These are phyloP conservation scores for Lentinula guzmanii DNA, from an alignment of 768 basidiomycete species.

Conservation along the genomic window DNA sequence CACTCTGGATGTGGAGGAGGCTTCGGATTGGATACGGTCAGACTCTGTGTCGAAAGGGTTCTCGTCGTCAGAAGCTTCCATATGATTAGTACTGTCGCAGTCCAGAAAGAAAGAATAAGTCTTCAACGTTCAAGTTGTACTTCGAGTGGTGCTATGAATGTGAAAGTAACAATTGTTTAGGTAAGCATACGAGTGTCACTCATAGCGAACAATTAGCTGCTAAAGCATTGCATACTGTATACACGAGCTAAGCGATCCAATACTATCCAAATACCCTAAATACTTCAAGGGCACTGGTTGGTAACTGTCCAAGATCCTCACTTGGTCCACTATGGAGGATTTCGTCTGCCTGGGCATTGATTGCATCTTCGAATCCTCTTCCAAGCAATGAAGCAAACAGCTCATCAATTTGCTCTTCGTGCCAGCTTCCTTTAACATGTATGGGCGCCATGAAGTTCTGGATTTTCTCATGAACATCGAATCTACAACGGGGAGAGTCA, in stretches of 20 bases:
- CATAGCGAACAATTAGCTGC: too few relatives aligned
- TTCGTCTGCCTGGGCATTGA: conserved; percentile 18
- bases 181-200: background rate
- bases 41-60: conserved; percentile 55
- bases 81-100: conserved; percentile 8
- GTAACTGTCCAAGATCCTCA: conserved; percentile 9
- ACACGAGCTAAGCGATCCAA: too few relatives aligned
- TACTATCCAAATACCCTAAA: conserved; percentile 58
- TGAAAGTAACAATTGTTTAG: background rate
- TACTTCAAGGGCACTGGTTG: conserved; percentile 17
- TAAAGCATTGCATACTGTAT: too few relatives aligned
- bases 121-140: background rate
- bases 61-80: conserved; percentile 57
- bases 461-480: conserved; percentile 92
- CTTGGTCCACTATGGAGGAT: conserved; percentile 10
- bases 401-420: conserved; percentile 95
- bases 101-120: background rate
- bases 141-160: background rate
- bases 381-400: conserved; percentile 86
- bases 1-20: conserved; percentile 48
- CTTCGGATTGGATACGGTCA: conserved; percentile 37
- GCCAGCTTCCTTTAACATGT: conserved; percentile 66
- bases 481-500: conserved; percentile 35
- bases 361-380: conserved; percentile 48
- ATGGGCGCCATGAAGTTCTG: conserved; percentile 97